A percentile compares a stretch with the other conserved stretches of the same genome.
Conservation (phyloP, 2,329 filamentous ascomycete species). For the Fusarium nanum region DNA sequence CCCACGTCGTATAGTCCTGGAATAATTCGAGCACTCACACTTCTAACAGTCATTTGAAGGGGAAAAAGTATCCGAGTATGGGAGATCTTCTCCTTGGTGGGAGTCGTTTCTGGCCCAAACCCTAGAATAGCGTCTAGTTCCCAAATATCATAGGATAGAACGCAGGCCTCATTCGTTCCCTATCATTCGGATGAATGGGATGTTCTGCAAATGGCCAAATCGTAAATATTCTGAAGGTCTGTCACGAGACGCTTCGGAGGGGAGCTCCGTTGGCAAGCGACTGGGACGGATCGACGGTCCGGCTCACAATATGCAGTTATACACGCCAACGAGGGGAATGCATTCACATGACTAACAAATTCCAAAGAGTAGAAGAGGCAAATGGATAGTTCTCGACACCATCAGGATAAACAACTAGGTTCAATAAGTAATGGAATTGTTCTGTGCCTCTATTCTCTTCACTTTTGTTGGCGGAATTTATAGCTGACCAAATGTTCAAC, state of each 20-base stretch:
- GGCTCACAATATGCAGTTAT: background rate
- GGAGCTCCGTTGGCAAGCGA: conserved; percentile 3
- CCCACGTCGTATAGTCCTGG: background rate
- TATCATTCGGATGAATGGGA: background rate
- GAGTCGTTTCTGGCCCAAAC: background rate
- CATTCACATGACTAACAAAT: background rate
- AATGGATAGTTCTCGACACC: background rate
- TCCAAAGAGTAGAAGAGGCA: conserved; percentile 13
- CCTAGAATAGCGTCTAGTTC: background rate
- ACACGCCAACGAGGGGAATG: background rate
- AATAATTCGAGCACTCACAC: background rate
- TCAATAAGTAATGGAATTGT: background rate
- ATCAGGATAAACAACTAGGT: background rate
- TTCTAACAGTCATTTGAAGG: too few species aligned
- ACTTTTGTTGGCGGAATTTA: background rate
- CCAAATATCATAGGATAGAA: conserved; percentile 14
- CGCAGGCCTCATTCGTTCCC: background rate
- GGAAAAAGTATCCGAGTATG: background rate
- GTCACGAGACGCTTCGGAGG: background rate
- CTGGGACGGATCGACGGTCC: conserved; percentile 26
- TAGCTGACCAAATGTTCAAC: background rate
- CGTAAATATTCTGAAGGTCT: background rate
- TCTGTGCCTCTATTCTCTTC: conserved; percentile 1
- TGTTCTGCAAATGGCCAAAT: background rate
- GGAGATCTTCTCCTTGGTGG: background rate